Evolutionary conservation across 1,284 basidiomycete species (phyloP).

Genomic region (Ceratobasidium sp.): DNA sequence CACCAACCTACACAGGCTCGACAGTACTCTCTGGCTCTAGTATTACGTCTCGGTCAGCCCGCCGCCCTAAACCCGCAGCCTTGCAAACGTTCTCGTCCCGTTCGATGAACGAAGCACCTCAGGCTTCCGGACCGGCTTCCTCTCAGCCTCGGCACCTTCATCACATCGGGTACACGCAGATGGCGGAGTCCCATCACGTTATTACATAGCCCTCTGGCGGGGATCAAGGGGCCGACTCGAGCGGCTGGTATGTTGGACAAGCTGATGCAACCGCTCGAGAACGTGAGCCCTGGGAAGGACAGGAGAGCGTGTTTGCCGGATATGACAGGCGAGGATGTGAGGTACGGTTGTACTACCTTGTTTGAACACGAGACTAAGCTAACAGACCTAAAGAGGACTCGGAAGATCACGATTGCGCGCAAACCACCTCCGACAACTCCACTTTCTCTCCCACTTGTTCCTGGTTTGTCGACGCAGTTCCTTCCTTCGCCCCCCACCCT

Average conservation of each 20-base stretch:
- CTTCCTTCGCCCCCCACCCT: not conserved
- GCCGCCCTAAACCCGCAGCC: conserved; percentile 29
- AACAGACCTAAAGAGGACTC: not conserved
- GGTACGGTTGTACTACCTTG: not conserved
- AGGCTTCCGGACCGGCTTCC: not conserved
- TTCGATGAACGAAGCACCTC: not conserved
- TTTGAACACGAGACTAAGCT: no score
- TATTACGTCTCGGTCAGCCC: not conserved
- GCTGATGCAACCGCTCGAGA: conserved; percentile 1
- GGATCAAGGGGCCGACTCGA: conserved; percentile 32
- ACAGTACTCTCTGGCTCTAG: not conserved
- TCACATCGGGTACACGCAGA: conserved; percentile 15
- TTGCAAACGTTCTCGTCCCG: not conserved
- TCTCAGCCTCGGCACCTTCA: conserved; percentile 5
- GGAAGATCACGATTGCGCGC: not conserved
- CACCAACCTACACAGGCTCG: not conserved
- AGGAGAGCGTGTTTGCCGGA: conserved; percentile 4
- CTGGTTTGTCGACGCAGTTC: not conserved
- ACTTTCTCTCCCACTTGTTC: not conserved
- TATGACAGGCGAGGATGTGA: not conserved
- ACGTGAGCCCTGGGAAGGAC: conserved; percentile 6
- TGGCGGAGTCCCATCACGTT: conserved; percentile 19
- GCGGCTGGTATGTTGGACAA: conserved; percentile 14
- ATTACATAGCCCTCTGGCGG: conserved; percentile 25
- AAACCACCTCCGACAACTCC: conserved; percentile 32